Evolutionary conservation across 495 filamentous ascomycete genomes (phyloP).

Genomic region (Lasiosphaeris hirsuta): DNA sequence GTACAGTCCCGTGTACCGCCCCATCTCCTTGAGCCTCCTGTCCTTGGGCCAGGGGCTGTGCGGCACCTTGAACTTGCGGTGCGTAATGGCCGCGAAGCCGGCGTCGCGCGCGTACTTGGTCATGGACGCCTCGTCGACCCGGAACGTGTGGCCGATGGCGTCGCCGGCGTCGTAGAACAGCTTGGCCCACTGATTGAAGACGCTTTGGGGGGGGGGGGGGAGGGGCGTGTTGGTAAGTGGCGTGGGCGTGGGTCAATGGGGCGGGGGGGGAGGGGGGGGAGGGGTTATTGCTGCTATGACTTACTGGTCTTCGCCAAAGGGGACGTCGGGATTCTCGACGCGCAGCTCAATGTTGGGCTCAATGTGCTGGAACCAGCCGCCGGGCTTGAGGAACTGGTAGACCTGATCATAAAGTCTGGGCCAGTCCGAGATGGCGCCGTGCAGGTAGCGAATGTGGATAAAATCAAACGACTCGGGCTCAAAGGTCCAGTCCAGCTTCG

Average conservation of each 20-base stretch:
- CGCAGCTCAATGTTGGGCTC: slow-evolving; percentile 25
- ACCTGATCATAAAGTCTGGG: slow-evolving; percentile 36
- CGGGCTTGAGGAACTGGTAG: slow-evolving; percentile 24
- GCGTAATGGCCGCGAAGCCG: not conserved
- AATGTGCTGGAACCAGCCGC: slow-evolving; percentile 16
- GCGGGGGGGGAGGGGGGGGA: too few species aligned
- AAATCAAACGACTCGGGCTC: slow-evolving; percentile 52
- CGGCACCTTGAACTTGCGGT: not conserved
- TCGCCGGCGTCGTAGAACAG: slow-evolving; percentile 8
- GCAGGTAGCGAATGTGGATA: slow-evolving; percentile 52
- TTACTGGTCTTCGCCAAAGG: slow-evolving; percentile 1
- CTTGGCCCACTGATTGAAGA: slow-evolving; percentile 7
- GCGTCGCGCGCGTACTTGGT: not conserved
- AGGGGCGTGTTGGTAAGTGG: too few species aligned
- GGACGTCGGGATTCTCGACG: not conserved
- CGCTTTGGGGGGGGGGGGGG: too few species aligned
- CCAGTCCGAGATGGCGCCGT: slow-evolving; percentile 53
- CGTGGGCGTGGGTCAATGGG: too few species aligned
- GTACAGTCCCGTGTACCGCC: not conserved
- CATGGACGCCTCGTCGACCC: slow-evolving; percentile 11
- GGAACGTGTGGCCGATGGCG: slow-evolving; percentile 3
- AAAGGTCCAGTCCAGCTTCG: slow-evolving; percentile 46
- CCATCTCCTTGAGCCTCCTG: slow-evolving; percentile 1
- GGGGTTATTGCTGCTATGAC: too few species aligned
- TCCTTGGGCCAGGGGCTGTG: slow-evolving; percentile 4